These are phyloP conservation scores for Dryas octopetala DNA, from an alignment of 306 rosid species.

Conservation along the genomic window DNA sequence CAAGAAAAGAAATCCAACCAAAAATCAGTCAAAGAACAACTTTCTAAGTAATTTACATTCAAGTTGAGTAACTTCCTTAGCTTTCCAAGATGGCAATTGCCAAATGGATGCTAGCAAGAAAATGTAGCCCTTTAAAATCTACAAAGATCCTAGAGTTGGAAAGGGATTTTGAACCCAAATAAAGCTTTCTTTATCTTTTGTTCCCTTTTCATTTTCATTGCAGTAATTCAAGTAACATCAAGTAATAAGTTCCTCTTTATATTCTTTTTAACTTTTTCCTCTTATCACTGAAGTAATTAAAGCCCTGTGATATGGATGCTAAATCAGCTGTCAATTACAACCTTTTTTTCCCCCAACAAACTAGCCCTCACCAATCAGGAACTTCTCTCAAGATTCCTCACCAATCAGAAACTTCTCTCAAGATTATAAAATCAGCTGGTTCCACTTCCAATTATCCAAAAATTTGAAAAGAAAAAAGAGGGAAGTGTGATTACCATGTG, in stretches of 20 bases:
- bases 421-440: neutral
- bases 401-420: too few relatives aligned
- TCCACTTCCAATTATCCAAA: neutral
- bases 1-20: slow-evolving; percentile 26
- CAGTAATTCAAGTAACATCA: too few relatives aligned
- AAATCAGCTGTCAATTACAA: too few relatives aligned
- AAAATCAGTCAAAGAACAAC: slow-evolving; percentile 9
- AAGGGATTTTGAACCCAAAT: neutral
- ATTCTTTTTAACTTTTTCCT: too few relatives aligned
- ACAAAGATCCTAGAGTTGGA: neutral
- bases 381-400: too few relatives aligned
- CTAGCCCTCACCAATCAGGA: neutral
- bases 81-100: neutral
- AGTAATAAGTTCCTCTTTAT: neutral
- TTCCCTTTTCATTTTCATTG: too few relatives aligned
- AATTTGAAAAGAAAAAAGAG: slow-evolving; percentile 10
- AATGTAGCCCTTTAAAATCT: neutral
- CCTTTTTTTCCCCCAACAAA: neutral
- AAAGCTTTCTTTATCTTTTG: too few relatives aligned
- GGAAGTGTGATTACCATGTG: slow-evolving; percentile 78
- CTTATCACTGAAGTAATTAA: too few relatives aligned
- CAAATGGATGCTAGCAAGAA: neutral
- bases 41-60: neutral
- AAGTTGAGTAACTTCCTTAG: neutral
- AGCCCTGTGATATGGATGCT: too few relatives aligned